Evolutionary conservation across 495 filamentous ascomycete genomes (phyloP), one percentile per base, ranked within the genome.

Genomic region (Neurospora sublineolata): DNA sequence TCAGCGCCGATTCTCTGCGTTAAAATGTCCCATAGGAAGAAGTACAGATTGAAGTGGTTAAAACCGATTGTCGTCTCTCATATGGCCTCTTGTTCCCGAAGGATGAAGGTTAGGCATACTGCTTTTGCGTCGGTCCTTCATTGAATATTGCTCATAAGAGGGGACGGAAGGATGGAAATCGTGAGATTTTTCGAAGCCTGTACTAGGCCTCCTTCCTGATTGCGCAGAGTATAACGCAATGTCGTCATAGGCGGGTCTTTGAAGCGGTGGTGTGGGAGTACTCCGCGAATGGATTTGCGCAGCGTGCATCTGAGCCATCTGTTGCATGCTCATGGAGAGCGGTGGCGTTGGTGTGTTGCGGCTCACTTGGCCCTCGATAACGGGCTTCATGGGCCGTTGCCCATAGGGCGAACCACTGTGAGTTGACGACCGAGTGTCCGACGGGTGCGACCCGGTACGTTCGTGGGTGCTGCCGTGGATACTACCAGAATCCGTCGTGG

Each of bases 321-420:
- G 78, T 20, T 78, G 77, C 72, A 80, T 77, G 30, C 76, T 67
- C 41, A 75, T 67, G 33, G 74, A 73, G 2, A 79, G 83, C 60
- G 83, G 83, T 37, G 83, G 83, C 16, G 83, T 84, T 23, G 83
- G 82, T 20, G 82, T 82, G 44, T 75, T 79, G 20, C 83, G 77
- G 73, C 77, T 80, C 14, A 75, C 77, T 36, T 76, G 76, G 16
- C 72, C 72, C n/a, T 78, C 79, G 37, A 80, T 68, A 2, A 76
- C 68, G 36, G 81, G 77, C 36, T 84, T 82, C 74, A 83, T 75
- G 44, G 83, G 79, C 3, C 82, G 80, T 41, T 84, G 83, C 10
- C 83, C 76, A 71, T 84, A 82, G 1, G 83, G 83, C 2, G 83
- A 84, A 37, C 78, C 78, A 67, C 77, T 77, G 58, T 79, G 75